Conservation (phyloP, 1,139 yeast genomes). For the Yarrowia galli region DNA sequence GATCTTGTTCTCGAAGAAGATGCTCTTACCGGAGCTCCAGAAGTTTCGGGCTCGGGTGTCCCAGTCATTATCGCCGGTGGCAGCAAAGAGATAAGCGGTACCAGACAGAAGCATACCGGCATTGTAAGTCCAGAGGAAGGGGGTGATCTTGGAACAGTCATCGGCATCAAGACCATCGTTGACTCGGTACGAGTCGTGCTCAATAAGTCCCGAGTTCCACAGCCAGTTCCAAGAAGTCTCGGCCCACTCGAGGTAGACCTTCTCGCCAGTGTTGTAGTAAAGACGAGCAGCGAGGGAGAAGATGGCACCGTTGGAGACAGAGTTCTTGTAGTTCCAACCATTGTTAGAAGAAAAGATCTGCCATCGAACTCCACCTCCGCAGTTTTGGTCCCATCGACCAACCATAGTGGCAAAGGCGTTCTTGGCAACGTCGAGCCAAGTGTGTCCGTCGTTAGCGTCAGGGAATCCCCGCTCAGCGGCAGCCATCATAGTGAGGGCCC, state of each 20-base stretch:
- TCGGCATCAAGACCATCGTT: slow-evolving; percentile 79
- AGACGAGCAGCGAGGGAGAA: slow-evolving; percentile 86
- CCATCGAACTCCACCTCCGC: slow-evolving; percentile 93
- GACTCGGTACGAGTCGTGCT: slow-evolving; percentile 49
- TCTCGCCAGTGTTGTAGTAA: slow-evolving; percentile 76
- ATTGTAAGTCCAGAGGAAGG: slow-evolving; percentile 85
- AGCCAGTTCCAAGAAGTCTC: slow-evolving; percentile 84
- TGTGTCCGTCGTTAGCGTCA: slow-evolving; percentile 67
- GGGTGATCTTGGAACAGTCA: slow-evolving; percentile 65
- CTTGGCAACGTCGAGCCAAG: slow-evolving; percentile 78
- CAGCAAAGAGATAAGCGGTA: slow-evolving; percentile 79
- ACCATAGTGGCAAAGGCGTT: slow-evolving; percentile 92
- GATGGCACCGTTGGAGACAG: slow-evolving; percentile 85
- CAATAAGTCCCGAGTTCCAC: slow-evolving; percentile 62
- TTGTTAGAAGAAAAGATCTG: slow-evolving; percentile 92
- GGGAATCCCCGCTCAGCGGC: slow-evolving; percentile 90
- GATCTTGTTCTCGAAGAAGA: slow-evolving; percentile 66
- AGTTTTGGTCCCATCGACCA: slow-evolving; percentile 79
- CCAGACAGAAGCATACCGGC: slow-evolving; percentile 84
- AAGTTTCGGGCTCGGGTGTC: slow-evolving; percentile 55
- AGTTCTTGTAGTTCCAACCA: slow-evolving; percentile 88
- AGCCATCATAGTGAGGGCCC: slow-evolving; percentile 94
- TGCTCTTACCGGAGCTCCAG: slow-evolving; percentile 59
- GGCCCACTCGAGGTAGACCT: slow-evolving; percentile 78
- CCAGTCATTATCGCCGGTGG: slow-evolving; percentile 74